Conservation (phyloP, 768 basidiomycete genomes). For the Hericium erinaceus region DNA sequence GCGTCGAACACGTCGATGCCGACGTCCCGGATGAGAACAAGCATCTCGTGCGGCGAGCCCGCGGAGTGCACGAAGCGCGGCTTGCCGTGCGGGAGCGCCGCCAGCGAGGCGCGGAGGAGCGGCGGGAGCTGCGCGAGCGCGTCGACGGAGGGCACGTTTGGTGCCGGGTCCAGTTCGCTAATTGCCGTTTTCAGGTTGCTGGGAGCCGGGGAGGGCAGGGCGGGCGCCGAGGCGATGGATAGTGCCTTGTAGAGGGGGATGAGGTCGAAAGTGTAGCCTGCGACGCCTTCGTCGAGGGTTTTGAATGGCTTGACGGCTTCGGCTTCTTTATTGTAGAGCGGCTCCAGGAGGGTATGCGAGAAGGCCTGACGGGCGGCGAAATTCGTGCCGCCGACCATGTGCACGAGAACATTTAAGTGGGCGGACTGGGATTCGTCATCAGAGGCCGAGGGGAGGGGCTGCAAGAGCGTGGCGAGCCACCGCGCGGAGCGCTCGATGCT, state of each 20-base stretch:
- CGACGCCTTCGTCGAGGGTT: slow-evolving; percentile 57
- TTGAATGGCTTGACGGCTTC: slow-evolving; percentile 40
- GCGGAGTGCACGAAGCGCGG: slow-evolving; percentile 49
- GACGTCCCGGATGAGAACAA: slow-evolving; percentile 49
- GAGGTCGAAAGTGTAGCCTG: slow-evolving; percentile 67
- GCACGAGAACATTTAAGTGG: slow-evolving; percentile 48
- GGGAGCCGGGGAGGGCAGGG: not conserved
- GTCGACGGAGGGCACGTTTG: not conserved
- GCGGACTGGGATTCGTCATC: slow-evolving; percentile 3
- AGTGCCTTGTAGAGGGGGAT: slow-evolving; percentile 34
- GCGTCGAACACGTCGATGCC: slow-evolving; percentile 76
- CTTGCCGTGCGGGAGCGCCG: slow-evolving; percentile 42
- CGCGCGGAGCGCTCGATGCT: slow-evolving; percentile 58
- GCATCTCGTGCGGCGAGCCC: slow-evolving; percentile 65
- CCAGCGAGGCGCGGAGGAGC: slow-evolving; percentile 54
- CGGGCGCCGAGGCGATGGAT: not conserved
- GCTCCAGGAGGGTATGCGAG: slow-evolving; percentile 45
- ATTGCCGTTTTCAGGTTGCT: not conserved
- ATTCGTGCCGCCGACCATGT: slow-evolving; percentile 56
- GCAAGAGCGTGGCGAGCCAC: slow-evolving; percentile 55
- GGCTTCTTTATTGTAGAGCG: slow-evolving; percentile 45
- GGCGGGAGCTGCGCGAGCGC: slow-evolving; percentile 19
- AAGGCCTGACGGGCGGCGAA: slow-evolving; percentile 55
- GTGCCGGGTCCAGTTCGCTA: not conserved
- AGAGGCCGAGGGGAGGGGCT: slow-evolving; percentile 15